Conservation (phyloP, 2,329 filamentous ascomycete genomes). For the Aureobasidium musti region DNA sequence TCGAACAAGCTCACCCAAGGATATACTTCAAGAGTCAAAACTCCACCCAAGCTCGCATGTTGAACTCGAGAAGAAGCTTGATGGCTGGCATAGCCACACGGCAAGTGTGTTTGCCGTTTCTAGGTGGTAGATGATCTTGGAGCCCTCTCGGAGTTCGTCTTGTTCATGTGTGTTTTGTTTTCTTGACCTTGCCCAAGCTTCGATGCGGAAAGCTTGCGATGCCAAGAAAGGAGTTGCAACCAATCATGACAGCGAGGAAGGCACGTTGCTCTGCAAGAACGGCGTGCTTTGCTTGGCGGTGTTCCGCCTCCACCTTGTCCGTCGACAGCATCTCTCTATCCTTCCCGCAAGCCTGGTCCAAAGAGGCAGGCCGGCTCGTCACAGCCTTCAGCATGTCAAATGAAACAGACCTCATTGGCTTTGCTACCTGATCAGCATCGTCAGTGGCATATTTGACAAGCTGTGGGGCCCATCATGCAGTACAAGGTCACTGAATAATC, state of each 20-base stretch:
- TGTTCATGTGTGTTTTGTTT: background rate
- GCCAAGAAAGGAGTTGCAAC: background rate
- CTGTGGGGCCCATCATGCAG: background rate
- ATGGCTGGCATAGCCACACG: background rate
- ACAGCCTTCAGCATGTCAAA: conserved; percentile 15
- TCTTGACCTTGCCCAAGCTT: conserved; percentile 12
- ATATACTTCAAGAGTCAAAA: too few species aligned
- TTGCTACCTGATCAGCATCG: background rate
- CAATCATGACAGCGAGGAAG: background rate
- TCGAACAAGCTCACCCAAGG: too few species aligned
- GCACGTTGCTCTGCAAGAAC: conserved; percentile 7
- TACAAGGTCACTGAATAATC: background rate
- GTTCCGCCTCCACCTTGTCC: conserved; percentile 3
- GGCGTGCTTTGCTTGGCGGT: background rate
- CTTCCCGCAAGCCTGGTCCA: conserved; percentile 5
- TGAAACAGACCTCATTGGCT: conserved; percentile 10
- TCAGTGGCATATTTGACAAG: conserved; percentile 16
- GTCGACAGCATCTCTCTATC: background rate
- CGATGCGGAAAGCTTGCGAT: background rate
- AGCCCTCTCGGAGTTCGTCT: background rate
- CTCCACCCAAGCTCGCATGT: background rate
- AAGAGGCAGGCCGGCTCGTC: conserved; percentile 16
- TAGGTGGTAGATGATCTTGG: background rate
- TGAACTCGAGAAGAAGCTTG: background rate
- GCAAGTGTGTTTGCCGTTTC: background rate